A percentile compares a stretch with the other conserved stretches of the same genome.
Evolutionary conservation across 768 basidiomycete species (phyloP).

Genomic region (Lactifluus volemus): DNA sequence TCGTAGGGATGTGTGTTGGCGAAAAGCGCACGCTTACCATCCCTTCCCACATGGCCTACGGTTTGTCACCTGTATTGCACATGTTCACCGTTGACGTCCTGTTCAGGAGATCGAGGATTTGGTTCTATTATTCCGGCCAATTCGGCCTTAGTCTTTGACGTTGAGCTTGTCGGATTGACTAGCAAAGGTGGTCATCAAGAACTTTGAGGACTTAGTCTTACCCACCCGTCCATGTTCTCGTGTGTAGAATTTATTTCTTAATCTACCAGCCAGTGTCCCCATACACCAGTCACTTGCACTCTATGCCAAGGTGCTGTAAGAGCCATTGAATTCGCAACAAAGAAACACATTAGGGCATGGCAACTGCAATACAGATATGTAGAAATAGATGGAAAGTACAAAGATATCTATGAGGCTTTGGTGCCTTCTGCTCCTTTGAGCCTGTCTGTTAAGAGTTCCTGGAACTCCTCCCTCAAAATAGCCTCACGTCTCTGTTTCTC

Average conservation of each 20-base stretch:
- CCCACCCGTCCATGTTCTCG: not conserved
- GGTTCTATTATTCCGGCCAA: constrained; percentile 70
- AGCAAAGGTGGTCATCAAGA: constrained; percentile 39
- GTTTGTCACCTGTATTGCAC: constrained; percentile 35
- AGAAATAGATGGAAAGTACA: not conserved
- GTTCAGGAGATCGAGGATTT: constrained; percentile 61
- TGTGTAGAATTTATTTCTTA: not conserved
- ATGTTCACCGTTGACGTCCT: not conserved
- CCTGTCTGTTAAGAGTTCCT: constrained; percentile 69
- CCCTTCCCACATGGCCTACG: constrained; percentile 72
- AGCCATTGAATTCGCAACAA: not conserved
- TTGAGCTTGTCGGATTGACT: constrained; percentile 67
- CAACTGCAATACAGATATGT: not conserved
- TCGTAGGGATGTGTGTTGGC: constrained; percentile 73
- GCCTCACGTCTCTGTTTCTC: constrained; percentile 88
- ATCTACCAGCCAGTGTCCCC: not conserved
- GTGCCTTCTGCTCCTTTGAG: constrained; percentile 42
- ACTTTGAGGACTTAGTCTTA: constrained; percentile 29
- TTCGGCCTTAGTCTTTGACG: constrained; percentile 78
- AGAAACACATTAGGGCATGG: not conserved
- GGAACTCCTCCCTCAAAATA: constrained; percentile 84
- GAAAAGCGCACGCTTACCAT: constrained; percentile 90
- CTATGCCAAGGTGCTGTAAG: not conserved
- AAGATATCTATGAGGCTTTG: constrained; percentile 19
- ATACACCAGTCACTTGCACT: not conserved